phyloP scores from a whole-genome alignment of 441 rosid species.

The Iberis amara region DNA sequence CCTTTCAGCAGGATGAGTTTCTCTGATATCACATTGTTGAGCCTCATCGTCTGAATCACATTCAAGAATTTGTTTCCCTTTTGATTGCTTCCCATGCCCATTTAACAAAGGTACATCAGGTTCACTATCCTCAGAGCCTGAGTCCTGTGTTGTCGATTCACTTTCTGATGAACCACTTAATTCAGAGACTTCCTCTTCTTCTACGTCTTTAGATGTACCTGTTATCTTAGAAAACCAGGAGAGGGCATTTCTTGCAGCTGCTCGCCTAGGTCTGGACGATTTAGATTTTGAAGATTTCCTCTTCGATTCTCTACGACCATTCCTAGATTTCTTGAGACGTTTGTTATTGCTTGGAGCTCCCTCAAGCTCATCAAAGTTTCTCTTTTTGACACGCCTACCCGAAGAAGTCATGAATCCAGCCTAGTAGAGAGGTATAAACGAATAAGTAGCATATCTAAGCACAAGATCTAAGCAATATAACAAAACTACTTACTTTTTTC shows the following conservation, averaged over 20 bases:
- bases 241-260: conserved; percentile 93
- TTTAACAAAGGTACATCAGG: conserved; percentile 47
- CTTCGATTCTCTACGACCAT: conserved; percentile 47
- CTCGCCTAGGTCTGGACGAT: conserved; percentile 82
- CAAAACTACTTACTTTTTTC: conserved; percentile 51
- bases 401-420: conserved; percentile 81
- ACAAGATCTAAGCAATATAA: conserved; percentile 15
- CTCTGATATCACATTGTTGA: conserved; percentile 38
- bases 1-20: conserved; percentile 46
- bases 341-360: conserved; percentile 44
- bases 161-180: conserved; percentile 59
- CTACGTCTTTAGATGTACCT: conserved; percentile 72
- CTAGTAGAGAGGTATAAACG: conserved; percentile 35
- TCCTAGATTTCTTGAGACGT: conserved; percentile 46
- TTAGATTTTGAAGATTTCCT: conserved; percentile 62
- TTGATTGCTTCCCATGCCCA: conserved; percentile 45
- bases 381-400: conserved; percentile 92
- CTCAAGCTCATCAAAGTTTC: conserved; percentile 67
- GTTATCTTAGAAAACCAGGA: conserved; percentile 75
- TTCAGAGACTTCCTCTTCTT: conserved; percentile 62
- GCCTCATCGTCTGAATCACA: conserved; percentile 49
- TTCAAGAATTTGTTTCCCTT: conserved; percentile 60
- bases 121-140: conserved; percentile 58
- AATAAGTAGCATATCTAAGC: conserved; percentile 19
- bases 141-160: conserved; percentile 57